A percentile compares a stretch with the other conserved stretches of the same genome.
These are phyloP conservation scores for Diaporthe caulivora DNA, from an alignment of 2,329 filamentous ascomycete genomes.

Conservation along the genomic window DNA sequence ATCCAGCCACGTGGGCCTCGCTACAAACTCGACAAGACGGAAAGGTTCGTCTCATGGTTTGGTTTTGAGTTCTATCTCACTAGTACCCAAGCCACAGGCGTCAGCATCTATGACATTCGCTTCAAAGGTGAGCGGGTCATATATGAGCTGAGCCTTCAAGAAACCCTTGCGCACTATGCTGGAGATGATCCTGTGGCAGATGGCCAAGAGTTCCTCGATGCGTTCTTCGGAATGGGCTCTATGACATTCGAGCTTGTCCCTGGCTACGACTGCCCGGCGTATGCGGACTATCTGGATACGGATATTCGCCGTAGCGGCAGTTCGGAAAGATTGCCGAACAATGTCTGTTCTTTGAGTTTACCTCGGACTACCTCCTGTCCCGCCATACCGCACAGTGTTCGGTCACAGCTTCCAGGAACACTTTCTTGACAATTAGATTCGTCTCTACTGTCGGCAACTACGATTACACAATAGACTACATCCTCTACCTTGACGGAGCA, in stretches of 20 bases:
- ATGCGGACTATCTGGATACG: slow-evolving; percentile 48
- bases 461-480: slow-evolving; percentile 54
- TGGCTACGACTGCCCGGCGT: slow-evolving; percentile 55
- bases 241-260: slow-evolving; percentile 53
- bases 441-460: slow-evolving; percentile 59
- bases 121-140: slow-evolving; percentile 64
- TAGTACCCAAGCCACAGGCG: slow-evolving; percentile 57
- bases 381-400: slow-evolving; percentile 50
- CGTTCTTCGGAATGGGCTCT: slow-evolving; percentile 52
- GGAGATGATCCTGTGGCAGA: slow-evolving; percentile 59
- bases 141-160: slow-evolving; percentile 65
- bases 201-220: slow-evolving; percentile 58
- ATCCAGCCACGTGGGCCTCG: slow-evolving; percentile 55
- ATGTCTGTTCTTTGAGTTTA: slow-evolving; percentile 56
- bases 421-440: slow-evolving; percentile 51
- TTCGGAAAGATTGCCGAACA: slow-evolving; percentile 48
- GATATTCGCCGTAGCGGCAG: slow-evolving; percentile 50
- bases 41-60: slow-evolving; percentile 64
- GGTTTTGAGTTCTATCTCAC: slow-evolving; percentile 65
- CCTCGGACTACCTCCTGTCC: slow-evolving; percentile 52
- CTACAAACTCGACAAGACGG: slow-evolving; percentile 56
- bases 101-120: slow-evolving; percentile 62
- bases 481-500: slow-evolving; percentile 51
- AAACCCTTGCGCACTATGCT: slow-evolving; percentile 65
- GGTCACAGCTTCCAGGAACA: slow-evolving; percentile 46